These are phyloP conservation scores for Aleurites moluccanus DNA, from an alignment of 441 rosid species.

Conservation along the genomic window DNA sequence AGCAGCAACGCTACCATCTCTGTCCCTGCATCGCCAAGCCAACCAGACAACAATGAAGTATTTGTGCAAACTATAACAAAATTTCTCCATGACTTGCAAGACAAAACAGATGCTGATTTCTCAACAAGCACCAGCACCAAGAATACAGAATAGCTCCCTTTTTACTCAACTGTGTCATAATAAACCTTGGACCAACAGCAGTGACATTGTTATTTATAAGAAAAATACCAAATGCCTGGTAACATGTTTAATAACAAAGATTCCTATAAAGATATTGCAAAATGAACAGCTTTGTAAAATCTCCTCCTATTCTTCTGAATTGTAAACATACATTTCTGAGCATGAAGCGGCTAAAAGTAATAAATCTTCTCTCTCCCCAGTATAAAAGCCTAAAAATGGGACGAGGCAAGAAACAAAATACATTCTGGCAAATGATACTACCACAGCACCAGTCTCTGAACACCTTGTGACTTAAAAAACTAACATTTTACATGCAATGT, in stretches of 20 bases:
- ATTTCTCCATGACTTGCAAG: conserved; percentile 40
- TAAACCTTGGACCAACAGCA: no score
- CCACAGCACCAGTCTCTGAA: neutral
- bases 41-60: conserved; percentile 31
- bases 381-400: neutral
- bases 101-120: conserved; percentile 22
- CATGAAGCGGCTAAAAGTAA: neutral
- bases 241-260: neutral
- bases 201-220: neutral
- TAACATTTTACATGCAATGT: neutral
- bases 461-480: neutral
- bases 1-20: conserved; percentile 17
- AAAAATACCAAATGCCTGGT: neutral
- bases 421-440: neutral
- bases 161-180: neutral
- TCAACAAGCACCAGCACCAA: conserved; percentile 10
- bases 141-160: neutral
- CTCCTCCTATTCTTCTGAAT: neutral
- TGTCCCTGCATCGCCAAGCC: conserved; percentile 23
- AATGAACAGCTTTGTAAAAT: neutral
- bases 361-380: neutral
- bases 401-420: neutral
- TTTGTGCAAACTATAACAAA: conserved; percentile 37
- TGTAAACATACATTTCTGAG: conserved; percentile 9
- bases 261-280: neutral